These are phyloP conservation scores for Mixia osmundae DNA, from an alignment of 1,284 basidiomycete species.

Conservation along the genomic window DNA sequence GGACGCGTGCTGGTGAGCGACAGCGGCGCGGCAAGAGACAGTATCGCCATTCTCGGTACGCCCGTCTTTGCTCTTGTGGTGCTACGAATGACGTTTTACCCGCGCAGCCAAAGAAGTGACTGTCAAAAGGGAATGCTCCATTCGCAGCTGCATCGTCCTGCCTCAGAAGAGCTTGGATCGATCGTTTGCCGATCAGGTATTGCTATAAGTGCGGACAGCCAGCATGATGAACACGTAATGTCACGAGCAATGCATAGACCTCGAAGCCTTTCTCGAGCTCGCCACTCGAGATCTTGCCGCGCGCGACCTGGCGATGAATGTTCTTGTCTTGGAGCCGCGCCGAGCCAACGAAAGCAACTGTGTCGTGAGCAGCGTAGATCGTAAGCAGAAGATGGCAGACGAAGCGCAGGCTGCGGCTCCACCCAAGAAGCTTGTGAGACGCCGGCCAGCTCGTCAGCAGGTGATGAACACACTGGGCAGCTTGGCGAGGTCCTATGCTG, in stretches of 20 bases:
- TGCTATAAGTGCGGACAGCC: conserved; percentile 26
- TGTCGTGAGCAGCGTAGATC: too few species aligned
- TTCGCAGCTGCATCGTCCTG: conserved; percentile 27
- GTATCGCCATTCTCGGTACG: conserved; percentile 27
- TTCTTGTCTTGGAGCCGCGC: too few species aligned
- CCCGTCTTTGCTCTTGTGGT: conserved; percentile 23
- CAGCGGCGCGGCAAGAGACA: conserved; percentile 24
- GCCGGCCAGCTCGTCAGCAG: conserved; percentile 19
- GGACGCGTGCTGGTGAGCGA: conserved; percentile 20
- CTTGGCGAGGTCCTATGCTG: background rate
- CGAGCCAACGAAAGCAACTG: too few species aligned
- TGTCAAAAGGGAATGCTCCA: conserved; percentile 24
- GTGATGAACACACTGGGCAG: background rate
- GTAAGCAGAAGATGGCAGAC: background rate
- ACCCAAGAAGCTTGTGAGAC: conserved; percentile 17
- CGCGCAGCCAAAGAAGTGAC: too few species aligned
- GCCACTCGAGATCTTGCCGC: too few species aligned
- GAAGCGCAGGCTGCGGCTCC: conserved; percentile 1
- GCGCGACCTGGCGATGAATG: too few species aligned
- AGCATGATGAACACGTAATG: too few species aligned
- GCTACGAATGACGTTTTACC: too few species aligned
- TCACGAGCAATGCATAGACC: too few species aligned
- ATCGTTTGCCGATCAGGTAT: conserved; percentile 26
- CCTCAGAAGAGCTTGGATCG: conserved; percentile 26
- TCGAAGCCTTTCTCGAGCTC: too few species aligned